Conservation (phyloP, 106 monocot genomes). For the Cymbidium sinense region DNA sequence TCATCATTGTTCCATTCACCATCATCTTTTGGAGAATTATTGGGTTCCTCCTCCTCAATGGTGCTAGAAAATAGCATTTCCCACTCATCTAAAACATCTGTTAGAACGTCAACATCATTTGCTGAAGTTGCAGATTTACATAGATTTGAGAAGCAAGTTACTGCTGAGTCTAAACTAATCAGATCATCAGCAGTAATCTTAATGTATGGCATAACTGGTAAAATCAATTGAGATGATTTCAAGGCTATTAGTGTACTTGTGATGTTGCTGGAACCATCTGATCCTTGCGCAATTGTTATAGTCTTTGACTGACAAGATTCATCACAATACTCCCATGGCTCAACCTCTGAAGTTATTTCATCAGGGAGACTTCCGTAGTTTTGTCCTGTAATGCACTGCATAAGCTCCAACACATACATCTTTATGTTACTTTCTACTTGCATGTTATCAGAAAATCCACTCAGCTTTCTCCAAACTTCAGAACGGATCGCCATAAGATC, state of each 20-base stretch:
- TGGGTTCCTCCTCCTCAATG: slow-evolving; percentile 8
- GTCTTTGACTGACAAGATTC: slow-evolving; percentile 22
- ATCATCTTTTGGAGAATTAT: slow-evolving; percentile 29
- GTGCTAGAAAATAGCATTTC: slow-evolving; percentile 45
- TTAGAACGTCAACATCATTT: slow-evolving; percentile 36
- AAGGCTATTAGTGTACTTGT: slow-evolving; percentile 62
- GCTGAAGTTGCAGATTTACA: slow-evolving; percentile 38
- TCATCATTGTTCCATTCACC: slow-evolving; percentile 65
- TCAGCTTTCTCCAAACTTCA: slow-evolving; percentile 66
- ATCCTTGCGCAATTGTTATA: slow-evolving; percentile 11
- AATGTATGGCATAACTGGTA: slow-evolving; percentile 38
- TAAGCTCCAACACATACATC: slow-evolving; percentile 69
- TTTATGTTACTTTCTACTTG: slow-evolving; percentile 44
- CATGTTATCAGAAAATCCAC: slow-evolving; percentile 53
- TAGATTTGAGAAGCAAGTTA: slow-evolving; percentile 61
- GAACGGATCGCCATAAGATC: slow-evolving; percentile 49
- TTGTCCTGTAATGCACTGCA: slow-evolving; percentile 70
- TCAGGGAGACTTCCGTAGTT: slow-evolving; percentile 40
- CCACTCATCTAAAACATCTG: slow-evolving; percentile 74
- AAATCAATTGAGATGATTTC: slow-evolving; percentile 55
- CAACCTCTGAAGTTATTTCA: slow-evolving; percentile 42
- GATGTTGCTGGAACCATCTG: slow-evolving; percentile 30
- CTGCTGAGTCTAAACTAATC: slow-evolving; percentile 49
- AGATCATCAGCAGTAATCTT: slow-evolving; percentile 57
- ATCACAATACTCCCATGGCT: slow-evolving; percentile 81